phyloP scores from a whole-genome alignment of 495 filamentous ascomycete species.

The Trichoderma orchidacearum region DNA sequence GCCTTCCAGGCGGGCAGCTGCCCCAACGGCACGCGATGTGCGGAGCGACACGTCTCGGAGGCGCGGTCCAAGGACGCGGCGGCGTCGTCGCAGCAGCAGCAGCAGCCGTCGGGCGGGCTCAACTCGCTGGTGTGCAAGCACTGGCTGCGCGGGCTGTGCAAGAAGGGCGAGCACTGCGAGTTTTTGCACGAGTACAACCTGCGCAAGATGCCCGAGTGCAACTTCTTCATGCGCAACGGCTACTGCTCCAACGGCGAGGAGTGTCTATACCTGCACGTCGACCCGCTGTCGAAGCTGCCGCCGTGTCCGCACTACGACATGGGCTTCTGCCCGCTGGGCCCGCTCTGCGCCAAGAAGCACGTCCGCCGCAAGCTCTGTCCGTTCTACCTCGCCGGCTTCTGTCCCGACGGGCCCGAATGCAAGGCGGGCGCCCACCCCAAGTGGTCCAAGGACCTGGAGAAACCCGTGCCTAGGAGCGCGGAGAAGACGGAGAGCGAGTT shows the following conservation, averaged over 20 bases:
- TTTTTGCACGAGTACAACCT: conserved; percentile 98
- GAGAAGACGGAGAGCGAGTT: conserved; percentile 40
- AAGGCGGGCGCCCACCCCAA: conserved; percentile 66
- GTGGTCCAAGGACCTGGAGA: conserved; percentile 62
- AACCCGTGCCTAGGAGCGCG: conserved; percentile 53
- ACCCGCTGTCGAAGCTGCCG: conserved; percentile 64
- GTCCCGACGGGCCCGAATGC: conserved; percentile 70
- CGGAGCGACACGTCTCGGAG: conserved; percentile 37
- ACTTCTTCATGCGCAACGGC: conserved; percentile 74
- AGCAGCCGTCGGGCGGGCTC: conserved; percentile 24
- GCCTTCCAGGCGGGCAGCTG: conserved; percentile 61
- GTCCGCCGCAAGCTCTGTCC: conserved; percentile 60
- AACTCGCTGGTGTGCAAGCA: conserved; percentile 89
- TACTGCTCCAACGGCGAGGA: conserved; percentile 95
- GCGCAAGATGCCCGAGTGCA: conserved; percentile 94
- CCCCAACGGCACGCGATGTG: conserved; percentile 60
- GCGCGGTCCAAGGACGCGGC: background rate
- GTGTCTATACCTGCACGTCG: conserved; percentile 90
- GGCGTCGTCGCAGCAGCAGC: background rate
- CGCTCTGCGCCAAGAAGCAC: conserved; percentile 75
- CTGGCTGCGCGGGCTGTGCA: conserved; percentile 94
- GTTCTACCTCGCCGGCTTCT: conserved; percentile 92
- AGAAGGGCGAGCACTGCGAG: conserved; percentile 90
- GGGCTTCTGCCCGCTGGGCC: conserved; percentile 89
- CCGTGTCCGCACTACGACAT: conserved; percentile 88